Evolutionary conservation across 768 basidiomycete genomes (phyloP).

Genomic region (Roridomyces roridus): DNA sequence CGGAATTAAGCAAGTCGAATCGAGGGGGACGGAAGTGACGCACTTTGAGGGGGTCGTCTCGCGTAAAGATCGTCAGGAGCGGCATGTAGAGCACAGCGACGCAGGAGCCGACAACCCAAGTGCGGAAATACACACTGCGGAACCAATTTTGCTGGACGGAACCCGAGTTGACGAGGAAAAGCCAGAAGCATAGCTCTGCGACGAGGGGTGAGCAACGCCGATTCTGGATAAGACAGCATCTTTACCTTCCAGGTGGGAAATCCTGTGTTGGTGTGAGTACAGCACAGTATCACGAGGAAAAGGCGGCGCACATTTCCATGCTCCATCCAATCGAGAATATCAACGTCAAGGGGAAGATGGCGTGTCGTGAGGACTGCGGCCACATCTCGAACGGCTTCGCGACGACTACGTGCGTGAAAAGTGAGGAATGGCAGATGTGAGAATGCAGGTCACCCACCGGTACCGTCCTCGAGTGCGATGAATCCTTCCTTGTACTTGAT

Average conservation of each 20-base stretch:
- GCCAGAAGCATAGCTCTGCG: conserved; percentile 85
- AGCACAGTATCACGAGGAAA: not conserved
- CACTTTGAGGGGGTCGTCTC: conserved; percentile 64
- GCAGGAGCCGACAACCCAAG: conserved; percentile 71
- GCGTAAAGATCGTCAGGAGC: conserved; percentile 68
- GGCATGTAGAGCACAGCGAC: conserved; percentile 73
- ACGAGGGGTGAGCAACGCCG: conserved; percentile 7
- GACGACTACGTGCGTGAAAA: conserved; percentile 53
- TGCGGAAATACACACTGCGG: conserved; percentile 72
- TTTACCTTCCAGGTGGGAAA: conserved; percentile 81
- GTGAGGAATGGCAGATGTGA: too few species aligned
- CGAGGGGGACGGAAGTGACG: conserved; percentile 12
- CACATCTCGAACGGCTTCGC: conserved; percentile 71
- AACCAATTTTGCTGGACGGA: conserved; percentile 79
- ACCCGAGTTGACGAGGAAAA: conserved; percentile 76
- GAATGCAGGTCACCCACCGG: conserved; percentile 66
- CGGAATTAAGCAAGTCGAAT: conserved; percentile 9
- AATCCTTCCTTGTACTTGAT: conserved; percentile 82
- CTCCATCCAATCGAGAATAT: conserved; percentile 72
- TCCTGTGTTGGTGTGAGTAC: conserved; percentile 44
- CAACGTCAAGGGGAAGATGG: conserved; percentile 71
- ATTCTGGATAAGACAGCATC: not conserved
- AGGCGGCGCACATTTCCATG: conserved; percentile 69
- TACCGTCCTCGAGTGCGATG: conserved; percentile 41
- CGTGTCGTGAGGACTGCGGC: conserved; percentile 47